phyloP scores from a whole-genome alignment of 345 rosid species.

The Firmiana major region DNA sequence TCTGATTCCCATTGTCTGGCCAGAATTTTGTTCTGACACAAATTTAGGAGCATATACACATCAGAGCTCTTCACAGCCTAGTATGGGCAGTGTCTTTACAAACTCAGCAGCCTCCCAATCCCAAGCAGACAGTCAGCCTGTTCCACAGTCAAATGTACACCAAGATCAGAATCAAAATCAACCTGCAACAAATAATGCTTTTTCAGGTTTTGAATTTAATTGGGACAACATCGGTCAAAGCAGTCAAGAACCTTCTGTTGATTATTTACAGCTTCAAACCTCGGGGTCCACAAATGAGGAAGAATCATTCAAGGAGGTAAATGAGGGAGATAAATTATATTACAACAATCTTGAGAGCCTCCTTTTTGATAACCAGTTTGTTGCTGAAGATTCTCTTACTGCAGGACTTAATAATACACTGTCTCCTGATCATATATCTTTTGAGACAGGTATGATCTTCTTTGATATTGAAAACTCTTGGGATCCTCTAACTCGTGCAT shows the following conservation, averaged over 20 bases:
- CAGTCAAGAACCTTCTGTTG: conserved; percentile 23
- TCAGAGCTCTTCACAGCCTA: conserved; percentile 24
- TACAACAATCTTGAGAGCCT: conserved; percentile 14
- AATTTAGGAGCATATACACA: conserved; percentile 18
- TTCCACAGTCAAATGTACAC: conserved; percentile 16
- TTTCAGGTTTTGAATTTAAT: conserved; percentile 17
- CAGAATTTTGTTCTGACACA: background rate
- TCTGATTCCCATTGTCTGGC: conserved; percentile 6
- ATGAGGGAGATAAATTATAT: conserved; percentile 17
- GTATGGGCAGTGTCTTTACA: background rate
- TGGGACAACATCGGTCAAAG: conserved; percentile 15
- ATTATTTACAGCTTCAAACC: conserved; percentile 15
- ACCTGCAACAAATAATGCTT: background rate
- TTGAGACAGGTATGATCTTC: conserved; percentile 37
- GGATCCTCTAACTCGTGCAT: conserved; percentile 29
- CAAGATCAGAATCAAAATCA: conserved; percentile 23
- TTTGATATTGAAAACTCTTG: conserved; percentile 43
- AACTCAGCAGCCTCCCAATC: conserved; percentile 20
- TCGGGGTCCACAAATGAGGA: conserved; percentile 17
- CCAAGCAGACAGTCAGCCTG: conserved; percentile 9
- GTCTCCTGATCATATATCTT: conserved; percentile 24
- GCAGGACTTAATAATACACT: conserved; percentile 12
- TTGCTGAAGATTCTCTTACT: conserved; percentile 20
- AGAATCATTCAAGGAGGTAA: conserved; percentile 2
- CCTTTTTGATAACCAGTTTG: conserved; percentile 16